Evolutionary conservation across 371 early-diverging fungal species (phyloP), one percentile per base, ranked within the genome.

Genomic region (Mucor mucedo): DNA sequence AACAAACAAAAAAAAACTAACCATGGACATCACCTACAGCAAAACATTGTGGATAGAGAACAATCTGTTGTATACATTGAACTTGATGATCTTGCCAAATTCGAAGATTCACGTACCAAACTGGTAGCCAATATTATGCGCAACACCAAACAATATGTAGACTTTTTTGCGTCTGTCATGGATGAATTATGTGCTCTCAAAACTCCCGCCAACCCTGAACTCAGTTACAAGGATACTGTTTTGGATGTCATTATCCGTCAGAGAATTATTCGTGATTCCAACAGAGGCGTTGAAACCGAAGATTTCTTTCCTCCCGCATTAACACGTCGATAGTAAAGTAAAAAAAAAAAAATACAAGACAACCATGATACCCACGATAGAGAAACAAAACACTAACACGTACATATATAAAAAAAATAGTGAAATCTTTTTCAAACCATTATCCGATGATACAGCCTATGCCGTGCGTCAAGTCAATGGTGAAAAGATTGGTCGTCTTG

Each of bases 381-480:
- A 21, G 21, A 21, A 21, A 21, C 21, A 21, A 21, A 21, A 21
- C 21, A 21, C 21, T 21, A 21, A 21, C 21, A 21, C 21, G 21
- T 21, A 21, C 21, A 21, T 21, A 21, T 21, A 21, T 0, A 21
- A 21, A 21, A 21, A 21, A 21, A 28, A 10, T 68, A 94, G 93
- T 76, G 85, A 89, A 38, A 82, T 97, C n/a, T 87, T 82, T 68
- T 89, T 97, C 67, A 91, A 89, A 63, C 93, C 96, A n/a, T 82
- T 90, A 33, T 68, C 79, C 16, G 74, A 71, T 35, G 77, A 78
- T n/a, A 79, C 73, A 55, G 80, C 89, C 1, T 68, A 87, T 33
- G 89, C 98, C n/a, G 92, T 99, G 45, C 93, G 99, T 64, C 89
- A 95, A 57, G 78, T 98, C 52, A 91, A 90, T 55, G 93, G 95